Base-by-base conservation (phyloP, 1,284 basidiomycete genomes). In the Rhodotorula mucilaginosa region DNA sequence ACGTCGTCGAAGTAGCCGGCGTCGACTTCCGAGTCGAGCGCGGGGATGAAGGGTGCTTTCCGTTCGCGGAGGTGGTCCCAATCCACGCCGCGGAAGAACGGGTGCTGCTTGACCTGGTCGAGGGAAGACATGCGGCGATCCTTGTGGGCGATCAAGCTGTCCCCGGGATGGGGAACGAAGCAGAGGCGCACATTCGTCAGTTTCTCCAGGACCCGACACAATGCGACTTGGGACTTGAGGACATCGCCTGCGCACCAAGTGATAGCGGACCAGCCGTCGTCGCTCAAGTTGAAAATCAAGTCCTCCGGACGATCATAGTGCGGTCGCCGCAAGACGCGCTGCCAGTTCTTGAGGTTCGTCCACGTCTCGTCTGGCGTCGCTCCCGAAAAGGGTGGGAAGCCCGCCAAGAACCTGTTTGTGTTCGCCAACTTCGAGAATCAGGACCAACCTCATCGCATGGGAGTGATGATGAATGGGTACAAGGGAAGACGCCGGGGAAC, bases 1-100 rank as follows among this genome's bases (percentile, higher is more conserved):
- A 98, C 99, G 81, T 97, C 94, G 81, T 99, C 97, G 84, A 98
- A 99, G 84, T 99, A 99, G 18, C 95, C 96, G 1, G 95, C 95
- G 81, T 97, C 97, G 71, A 92, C 87, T 78, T 99, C 97, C 29
- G 89, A 92, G 80, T 98, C 95, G 51, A 99, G 87, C 16, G 93
- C 90, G 29, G 97, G 97, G 7, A 99, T 91, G 81, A 98, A 99
- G 0, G 97, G 97, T 19, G 97, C 90, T n/a, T 86, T 86, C 39
- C 88, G 85, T 26, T 87, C 83, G 56, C 96, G 89, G 31, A 98
- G 84, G 78, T 87, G 85, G 48, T 88, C 86, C 89, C 96, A 97
- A 71, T 87, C 85, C 15, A 90, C 83, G 23, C 84, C 82, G 21
- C 85, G 81, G 83, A 97, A 99, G 86, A 99, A 99, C 0, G 92